Evolutionary conservation across 768 basidiomycete species (phyloP).

Genomic region (Naganishia vaughanmartiniae): DNA sequence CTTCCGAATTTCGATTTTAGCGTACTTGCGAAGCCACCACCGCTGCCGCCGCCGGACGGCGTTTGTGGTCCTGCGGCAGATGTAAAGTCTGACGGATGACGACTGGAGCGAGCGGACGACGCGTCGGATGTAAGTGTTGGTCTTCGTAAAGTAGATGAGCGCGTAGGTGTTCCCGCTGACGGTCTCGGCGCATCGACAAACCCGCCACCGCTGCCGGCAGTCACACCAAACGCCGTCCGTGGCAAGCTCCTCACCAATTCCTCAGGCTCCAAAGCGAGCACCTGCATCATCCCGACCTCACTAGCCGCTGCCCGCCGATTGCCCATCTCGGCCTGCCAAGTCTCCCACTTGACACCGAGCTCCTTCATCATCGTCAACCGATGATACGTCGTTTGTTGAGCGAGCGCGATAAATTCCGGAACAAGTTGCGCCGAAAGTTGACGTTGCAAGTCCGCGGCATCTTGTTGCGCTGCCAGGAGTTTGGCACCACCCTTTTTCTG

Average conservation of each 20-base stretch:
- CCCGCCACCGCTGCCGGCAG: neutral
- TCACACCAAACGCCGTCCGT: slow-evolving; percentile 34
- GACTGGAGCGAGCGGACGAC: neutral
- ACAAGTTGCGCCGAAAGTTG: slow-evolving; percentile 39
- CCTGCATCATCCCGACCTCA: slow-evolving; percentile 41
- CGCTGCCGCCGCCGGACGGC: neutral
- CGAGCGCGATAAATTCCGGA: slow-evolving; percentile 47
- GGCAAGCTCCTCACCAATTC: slow-evolving; percentile 48
- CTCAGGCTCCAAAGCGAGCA: slow-evolving; percentile 48
- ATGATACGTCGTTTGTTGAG: slow-evolving; percentile 46
- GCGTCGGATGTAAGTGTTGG: slow-evolving; percentile 25
- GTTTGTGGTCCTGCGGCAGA: slow-evolving; percentile 2
- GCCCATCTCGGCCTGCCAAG: slow-evolving; percentile 45
- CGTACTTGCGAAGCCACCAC: slow-evolving; percentile 22
- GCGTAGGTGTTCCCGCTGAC: slow-evolving; percentile 8
- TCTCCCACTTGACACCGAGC: slow-evolving; percentile 49
- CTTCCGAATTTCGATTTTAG: slow-evolving; percentile 38
- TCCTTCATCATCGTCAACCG: slow-evolving; percentile 48
- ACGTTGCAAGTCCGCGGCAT: slow-evolving; percentile 35
- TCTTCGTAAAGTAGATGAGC: slow-evolving; percentile 10
- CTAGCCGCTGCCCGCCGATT: slow-evolving; percentile 43
- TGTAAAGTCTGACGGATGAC: neutral
- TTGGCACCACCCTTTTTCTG: slow-evolving; percentile 44
- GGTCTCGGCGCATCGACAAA: neutral
- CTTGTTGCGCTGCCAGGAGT: slow-evolving; percentile 38